A percentile compares a stretch with the other conserved stretches of the same genome.
phyloP scores from a whole-genome alignment of 2,329 filamentous ascomycete genomes.

The Neurospora sp. region DNA sequence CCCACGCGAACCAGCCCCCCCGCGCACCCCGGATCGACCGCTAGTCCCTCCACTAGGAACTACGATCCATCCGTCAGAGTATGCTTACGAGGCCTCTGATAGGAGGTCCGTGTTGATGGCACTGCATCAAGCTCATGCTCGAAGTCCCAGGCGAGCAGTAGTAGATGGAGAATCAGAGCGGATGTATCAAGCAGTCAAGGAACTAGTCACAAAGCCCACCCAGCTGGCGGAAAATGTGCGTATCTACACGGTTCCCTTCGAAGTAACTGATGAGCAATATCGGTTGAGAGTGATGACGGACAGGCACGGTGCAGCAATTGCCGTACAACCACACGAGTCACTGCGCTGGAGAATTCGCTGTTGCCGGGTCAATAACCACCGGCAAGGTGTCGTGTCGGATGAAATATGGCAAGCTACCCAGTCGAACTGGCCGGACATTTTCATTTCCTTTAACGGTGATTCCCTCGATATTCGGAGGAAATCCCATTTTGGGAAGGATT shows the following conservation, averaged over 20 bases:
- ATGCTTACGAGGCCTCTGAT: slow-evolving; percentile 32
- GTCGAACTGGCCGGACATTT: slow-evolving; percentile 60
- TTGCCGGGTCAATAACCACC: slow-evolving; percentile 26
- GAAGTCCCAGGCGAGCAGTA: slow-evolving; percentile 38
- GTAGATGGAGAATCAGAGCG: slow-evolving; percentile 20
- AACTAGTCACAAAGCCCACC: slow-evolving; percentile 38
- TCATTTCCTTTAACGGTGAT: slow-evolving; percentile 55
- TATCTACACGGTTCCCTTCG: slow-evolving; percentile 38
- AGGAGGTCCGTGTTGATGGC: slow-evolving; percentile 31
- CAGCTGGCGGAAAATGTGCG: slow-evolving; percentile 24
- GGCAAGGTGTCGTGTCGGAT: not conserved
- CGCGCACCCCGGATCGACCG: not conserved
- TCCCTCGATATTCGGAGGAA: slow-evolving; percentile 54
- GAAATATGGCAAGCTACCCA: not conserved
- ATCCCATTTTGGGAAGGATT: slow-evolving; percentile 62
- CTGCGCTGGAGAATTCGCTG: slow-evolving; percentile 61
- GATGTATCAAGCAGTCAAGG: slow-evolving; percentile 49
- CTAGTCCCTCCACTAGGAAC: slow-evolving; percentile 17
- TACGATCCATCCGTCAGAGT: slow-evolving; percentile 23
- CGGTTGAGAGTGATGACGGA: slow-evolving; percentile 1
- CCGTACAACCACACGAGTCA: slow-evolving; percentile 32
- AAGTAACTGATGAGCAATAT: slow-evolving; percentile 14
- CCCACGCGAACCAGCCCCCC: not conserved
- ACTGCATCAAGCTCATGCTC: slow-evolving; percentile 36
- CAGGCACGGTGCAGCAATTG: not conserved